Evolutionary conservation across 495 filamentous ascomycete species (phyloP), one percentile per base, ranked within the genome.

Genomic region (Mytilinidion resinicola): DNA sequence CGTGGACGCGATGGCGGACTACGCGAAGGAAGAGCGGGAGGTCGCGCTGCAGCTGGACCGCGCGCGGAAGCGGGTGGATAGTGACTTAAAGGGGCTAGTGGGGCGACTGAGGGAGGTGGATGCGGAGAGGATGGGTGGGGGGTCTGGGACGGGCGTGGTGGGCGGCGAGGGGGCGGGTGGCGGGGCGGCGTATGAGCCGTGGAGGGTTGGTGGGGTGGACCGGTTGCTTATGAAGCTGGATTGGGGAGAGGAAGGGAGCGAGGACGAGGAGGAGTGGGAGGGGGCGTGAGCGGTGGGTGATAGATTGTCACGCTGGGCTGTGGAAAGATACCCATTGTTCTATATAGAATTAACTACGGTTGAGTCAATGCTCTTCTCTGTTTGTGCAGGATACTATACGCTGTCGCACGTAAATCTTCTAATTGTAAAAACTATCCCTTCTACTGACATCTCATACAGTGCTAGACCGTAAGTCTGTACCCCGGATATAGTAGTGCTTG

Each of bases 221-320:
- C 76, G 87, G 52, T 74, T 95, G 67, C 67, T 95, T 44, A 91
- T 95, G 87, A 91, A 92, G 69, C 73, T 95, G 56, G 90, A 93
- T 74, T 90, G 89, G 74, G 80, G 74, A 36, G 25, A 30, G 25
- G 25, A 30, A 6, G 77, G 74, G 12, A 55, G 56, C 57, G 44
- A 37, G 3, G 68, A 66, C 2, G 65, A 65, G 34, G 64, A 64
- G 19, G 62, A 62, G 1, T 50, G 57, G 36, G 58, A 51, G 19
- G 48, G 58, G n/a, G 59, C 59, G 43, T 56, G 46, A 25, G 46
- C 6, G 3, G 25, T n/a, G n/a, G n/a, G n/a, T n/a, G n/a, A n/a
- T n/a, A n/a, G n/a, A n/a, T n/a, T n/a, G n/a, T n/a, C 25, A 2
- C 25, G 25, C 25, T 30, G 25, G 25, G 25, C 2, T 30, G 25